Conservation (phyloP, 1,284 basidiomycete genomes). For the Rhizoctonia solani region DNA sequence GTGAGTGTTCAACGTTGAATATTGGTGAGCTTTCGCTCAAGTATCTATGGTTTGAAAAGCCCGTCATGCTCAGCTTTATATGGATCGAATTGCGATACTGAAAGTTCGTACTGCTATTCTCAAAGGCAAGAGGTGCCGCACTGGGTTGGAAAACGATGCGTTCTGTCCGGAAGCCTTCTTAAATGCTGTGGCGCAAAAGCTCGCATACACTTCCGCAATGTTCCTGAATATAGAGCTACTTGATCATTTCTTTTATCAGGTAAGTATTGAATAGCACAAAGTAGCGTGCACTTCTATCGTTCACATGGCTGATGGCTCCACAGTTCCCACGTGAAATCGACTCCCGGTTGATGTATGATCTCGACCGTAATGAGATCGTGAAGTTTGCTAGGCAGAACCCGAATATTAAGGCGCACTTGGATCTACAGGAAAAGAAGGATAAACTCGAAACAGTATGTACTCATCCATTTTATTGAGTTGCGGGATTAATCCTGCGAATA, state of each 20-base stretch:
- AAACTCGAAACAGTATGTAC: conserved; percentile 87
- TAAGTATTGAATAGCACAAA: conserved; percentile 44
- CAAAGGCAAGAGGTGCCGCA: conserved; percentile 84
- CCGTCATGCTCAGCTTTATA: conserved; percentile 87
- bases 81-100: conserved; percentile 78
- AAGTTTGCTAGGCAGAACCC: conserved; percentile 97
- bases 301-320: conserved; percentile 4
- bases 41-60: conserved; percentile 55
- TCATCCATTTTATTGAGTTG: conserved; percentile 3
- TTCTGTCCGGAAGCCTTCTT: conserved; percentile 98
- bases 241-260: conserved; percentile 98
- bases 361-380: conserved; percentile 83
- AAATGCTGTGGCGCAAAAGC: conserved; percentile 94
- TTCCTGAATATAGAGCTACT: conserved; percentile 98
- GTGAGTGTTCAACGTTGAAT: conserved; percentile 51
- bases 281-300: background rate
- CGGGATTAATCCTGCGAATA: conserved; percentile 44
- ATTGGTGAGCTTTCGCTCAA: conserved; percentile 28
- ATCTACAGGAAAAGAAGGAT: conserved; percentile 95
- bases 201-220: conserved; percentile 95
- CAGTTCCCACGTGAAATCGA: conserved; percentile 98
- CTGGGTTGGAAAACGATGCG: conserved; percentile 82
- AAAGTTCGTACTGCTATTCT: conserved; percentile 83
- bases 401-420: conserved; percentile 80
- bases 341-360: conserved; percentile 88